A percentile compares a stretch with the other conserved stretches of the same genome.
These are phyloP conservation scores for Ganoderma multipileum DNA, from an alignment of 1,284 basidiomycete genomes.

Conservation along the genomic window DNA sequence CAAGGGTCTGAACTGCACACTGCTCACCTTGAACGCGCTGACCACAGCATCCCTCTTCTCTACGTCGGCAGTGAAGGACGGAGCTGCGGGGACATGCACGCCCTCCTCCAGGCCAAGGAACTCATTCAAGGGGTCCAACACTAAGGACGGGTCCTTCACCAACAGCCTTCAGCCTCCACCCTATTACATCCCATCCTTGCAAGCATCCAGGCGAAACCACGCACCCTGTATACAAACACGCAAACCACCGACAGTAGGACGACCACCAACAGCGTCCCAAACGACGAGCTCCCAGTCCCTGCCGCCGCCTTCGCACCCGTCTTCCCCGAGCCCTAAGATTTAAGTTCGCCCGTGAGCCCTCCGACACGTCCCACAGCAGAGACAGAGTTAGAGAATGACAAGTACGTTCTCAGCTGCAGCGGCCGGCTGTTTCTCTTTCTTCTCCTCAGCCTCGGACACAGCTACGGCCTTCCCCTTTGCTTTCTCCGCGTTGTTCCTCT, in stretches of 20 bases:
- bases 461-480: not conserved
- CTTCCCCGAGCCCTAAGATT: not conserved
- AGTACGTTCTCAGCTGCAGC: conserved; percentile 9
- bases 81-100: conserved; percentile 24
- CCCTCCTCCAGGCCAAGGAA: conserved; percentile 24
- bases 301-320: not conserved
- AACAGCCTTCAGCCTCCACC: conserved; percentile 3
- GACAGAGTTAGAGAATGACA: not conserved
- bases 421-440: not conserved
- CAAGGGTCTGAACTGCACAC: not conserved
- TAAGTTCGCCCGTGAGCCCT: not conserved
- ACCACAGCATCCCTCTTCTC: conserved; percentile 73
- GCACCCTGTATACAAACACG: conserved; percentile 23
- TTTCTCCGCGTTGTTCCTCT: conserved; percentile 2
- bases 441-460: not conserved
- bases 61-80: conserved; percentile 59
- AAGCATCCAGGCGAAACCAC: not conserved
- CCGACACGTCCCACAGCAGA: not conserved
- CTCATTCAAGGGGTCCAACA: conserved; percentile 23
- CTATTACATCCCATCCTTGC: not conserved
- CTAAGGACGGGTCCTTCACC: conserved; percentile 24
- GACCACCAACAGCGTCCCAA: conserved; percentile 16
- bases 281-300: not conserved
- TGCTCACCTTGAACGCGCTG: conserved; percentile 76
- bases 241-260: conserved; percentile 25